Conservation (phyloP, 768 basidiomycete genomes). For the Boletus reticulatus region DNA sequence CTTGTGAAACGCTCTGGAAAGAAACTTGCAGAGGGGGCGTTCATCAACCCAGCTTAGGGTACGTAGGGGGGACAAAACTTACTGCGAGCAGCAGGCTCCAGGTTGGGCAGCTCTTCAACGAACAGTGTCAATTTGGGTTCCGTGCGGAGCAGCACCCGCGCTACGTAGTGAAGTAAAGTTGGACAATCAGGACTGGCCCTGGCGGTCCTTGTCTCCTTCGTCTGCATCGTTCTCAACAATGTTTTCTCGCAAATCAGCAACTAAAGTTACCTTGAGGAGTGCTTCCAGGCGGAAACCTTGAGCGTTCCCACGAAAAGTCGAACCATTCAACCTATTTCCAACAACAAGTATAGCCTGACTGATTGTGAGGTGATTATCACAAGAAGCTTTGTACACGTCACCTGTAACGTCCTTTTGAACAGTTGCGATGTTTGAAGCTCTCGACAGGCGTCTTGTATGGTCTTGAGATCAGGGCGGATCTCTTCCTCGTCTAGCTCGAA, state of each 20-base stretch:
- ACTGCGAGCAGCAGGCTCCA: conserved; percentile 86
- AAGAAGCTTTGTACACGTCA: conserved; percentile 19
- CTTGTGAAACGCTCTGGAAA: conserved; percentile 58
- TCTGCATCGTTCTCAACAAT: conserved; percentile 38
- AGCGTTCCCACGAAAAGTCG: conserved; percentile 82
- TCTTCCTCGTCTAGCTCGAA: conserved; percentile 84
- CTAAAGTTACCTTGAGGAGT: conserved; percentile 64
- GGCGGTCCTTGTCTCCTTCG: conserved; percentile 80
- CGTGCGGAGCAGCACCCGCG: conserved; percentile 63
- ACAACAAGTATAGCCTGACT: conserved; percentile 65
- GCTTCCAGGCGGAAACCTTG: conserved; percentile 83
- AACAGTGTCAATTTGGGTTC: conserved; percentile 69
- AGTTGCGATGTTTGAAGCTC: conserved; percentile 63
- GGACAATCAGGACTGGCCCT: conserved; percentile 70
- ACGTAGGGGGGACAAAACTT: background rate
- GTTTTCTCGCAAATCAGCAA: background rate
- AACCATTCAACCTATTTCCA: conserved; percentile 81
- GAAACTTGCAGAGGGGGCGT: conserved; percentile 53
- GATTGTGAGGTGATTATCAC: background rate
- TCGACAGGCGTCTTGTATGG: conserved; percentile 63
- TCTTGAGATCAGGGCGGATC: conserved; percentile 76
- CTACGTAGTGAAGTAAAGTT: conserved; percentile 90
- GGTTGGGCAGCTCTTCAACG: conserved; percentile 74
- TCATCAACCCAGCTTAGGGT: background rate
- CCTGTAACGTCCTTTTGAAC: conserved; percentile 72